phyloP scores from a whole-genome alignment of 768 basidiomycete species.

The Tulasnella sp. region DNA sequence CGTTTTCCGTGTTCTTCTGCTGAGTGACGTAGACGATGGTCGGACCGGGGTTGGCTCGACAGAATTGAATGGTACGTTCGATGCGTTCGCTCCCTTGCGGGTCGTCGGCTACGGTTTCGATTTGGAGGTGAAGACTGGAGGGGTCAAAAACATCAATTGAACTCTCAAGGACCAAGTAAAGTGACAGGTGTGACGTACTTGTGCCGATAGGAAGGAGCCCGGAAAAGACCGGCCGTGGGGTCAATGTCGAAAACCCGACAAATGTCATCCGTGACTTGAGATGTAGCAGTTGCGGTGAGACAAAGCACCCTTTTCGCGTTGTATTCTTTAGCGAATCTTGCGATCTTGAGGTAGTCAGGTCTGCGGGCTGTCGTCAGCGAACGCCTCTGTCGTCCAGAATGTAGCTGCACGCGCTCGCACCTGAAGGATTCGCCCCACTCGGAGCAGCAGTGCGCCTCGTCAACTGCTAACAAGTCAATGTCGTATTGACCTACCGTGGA shows the following conservation, averaged over 20 bases:
- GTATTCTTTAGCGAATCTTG: slow-evolving; percentile 36
- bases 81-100: slow-evolving; percentile 25
- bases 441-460: slow-evolving; percentile 40
- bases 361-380: not conserved
- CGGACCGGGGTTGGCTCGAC: slow-evolving; percentile 30
- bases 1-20: slow-evolving; percentile 32
- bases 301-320: slow-evolving; percentile 36
- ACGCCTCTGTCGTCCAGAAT: not conserved
- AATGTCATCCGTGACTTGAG: slow-evolving; percentile 33
- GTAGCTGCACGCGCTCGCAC: not conserved
- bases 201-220: slow-evolving; percentile 33
- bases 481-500: slow-evolving; percentile 33
- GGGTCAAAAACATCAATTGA: not conserved
- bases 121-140: slow-evolving; percentile 28
- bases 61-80: slow-evolving; percentile 27
- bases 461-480: slow-evolving; percentile 38
- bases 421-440: slow-evolving; percentile 37
- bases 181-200: slow-evolving; percentile 26
- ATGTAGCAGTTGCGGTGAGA: slow-evolving; percentile 37
- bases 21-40: slow-evolving; percentile 37
- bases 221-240: slow-evolving; percentile 30
- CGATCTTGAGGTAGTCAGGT: slow-evolving; percentile 27
- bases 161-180: not conserved
- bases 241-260: slow-evolving; percentile 36
- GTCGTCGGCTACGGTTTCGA: slow-evolving; percentile 21